phyloP scores from a whole-genome alignment of 2,329 filamentous ascomycete genomes.

The Talaromyces atroroseus region DNA sequence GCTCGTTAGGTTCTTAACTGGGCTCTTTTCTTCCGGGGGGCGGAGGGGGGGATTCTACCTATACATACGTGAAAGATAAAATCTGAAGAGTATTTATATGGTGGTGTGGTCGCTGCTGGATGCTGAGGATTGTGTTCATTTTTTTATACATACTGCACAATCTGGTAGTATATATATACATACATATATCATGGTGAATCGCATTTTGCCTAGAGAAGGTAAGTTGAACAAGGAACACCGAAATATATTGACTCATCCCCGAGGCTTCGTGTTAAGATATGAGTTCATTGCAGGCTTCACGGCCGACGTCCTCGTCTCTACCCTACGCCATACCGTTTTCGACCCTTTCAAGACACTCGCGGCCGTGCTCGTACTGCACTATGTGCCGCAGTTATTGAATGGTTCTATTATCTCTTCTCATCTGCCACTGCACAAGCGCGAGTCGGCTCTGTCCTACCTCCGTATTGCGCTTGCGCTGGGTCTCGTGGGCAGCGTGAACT shows the following conservation, averaged over 20 bases:
- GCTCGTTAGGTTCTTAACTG: background rate
- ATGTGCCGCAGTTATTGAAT: slow-evolving; percentile 55
- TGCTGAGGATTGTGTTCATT: background rate
- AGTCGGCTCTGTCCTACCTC: slow-evolving; percentile 46
- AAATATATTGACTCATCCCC: background rate
- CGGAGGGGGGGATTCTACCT: too few relatives aligned
- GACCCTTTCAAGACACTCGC: slow-evolving; percentile 62
- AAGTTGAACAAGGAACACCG: background rate
- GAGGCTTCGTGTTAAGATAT: too few relatives aligned
- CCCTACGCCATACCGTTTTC: slow-evolving; percentile 57
- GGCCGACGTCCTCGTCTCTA: slow-evolving; percentile 53
- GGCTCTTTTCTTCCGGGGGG: too few relatives aligned
- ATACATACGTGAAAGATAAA: too few relatives aligned
- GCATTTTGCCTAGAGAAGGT: slow-evolving; percentile 14
- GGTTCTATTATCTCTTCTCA: slow-evolving; percentile 37
- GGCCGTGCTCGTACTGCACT: slow-evolving; percentile 57
- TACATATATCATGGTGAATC: slow-evolving; percentile 10
- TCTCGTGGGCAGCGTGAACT: slow-evolving; percentile 45
- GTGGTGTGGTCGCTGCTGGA: background rate
- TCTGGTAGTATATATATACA: background rate
- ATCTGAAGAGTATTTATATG: background rate
- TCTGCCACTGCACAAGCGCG: slow-evolving; percentile 4
- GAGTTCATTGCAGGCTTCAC: slow-evolving; percentile 43
- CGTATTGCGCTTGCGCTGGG: slow-evolving; percentile 51
- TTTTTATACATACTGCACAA: background rate